phyloP scores from a whole-genome alignment of 179 eudicot genomes.

The Silene vulgaris region DNA sequence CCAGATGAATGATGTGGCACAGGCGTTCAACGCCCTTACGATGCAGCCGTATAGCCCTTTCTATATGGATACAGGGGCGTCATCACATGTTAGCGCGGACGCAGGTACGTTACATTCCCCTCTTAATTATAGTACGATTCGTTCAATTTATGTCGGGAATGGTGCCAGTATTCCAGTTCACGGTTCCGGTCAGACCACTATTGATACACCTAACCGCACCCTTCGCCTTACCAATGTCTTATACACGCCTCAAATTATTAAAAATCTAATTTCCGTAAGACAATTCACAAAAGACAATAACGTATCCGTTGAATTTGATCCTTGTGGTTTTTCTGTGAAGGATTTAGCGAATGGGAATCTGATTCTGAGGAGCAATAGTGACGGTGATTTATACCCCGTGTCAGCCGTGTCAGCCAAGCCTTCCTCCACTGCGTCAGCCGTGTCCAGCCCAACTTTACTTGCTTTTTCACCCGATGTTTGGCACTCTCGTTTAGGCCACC shows the following conservation, averaged over 20 bases:
- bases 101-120: too few relatives aligned
- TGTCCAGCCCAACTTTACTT: not conserved
- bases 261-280: not conserved
- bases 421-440: not conserved
- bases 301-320: too few relatives aligned
- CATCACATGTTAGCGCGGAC: too few relatives aligned
- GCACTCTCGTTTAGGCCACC: too few relatives aligned
- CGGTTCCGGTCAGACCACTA: not conserved
- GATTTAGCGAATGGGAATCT: too few relatives aligned
- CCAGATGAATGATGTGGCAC: not conserved
- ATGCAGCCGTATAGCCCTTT: not conserved
- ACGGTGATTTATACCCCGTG: not conserved
- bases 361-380: not conserved
- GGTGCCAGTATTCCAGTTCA: not conserved
- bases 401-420: not conserved
- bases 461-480: not conserved
- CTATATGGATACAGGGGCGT: too few relatives aligned
- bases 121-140: not conserved
- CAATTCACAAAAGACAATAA: not conserved
- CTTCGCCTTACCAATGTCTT: not conserved
- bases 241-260: too few relatives aligned
- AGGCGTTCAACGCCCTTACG: not conserved
- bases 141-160: not conserved
- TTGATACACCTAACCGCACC: not conserved
- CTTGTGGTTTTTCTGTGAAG: too few relatives aligned